Base-by-base conservation (phyloP, 192 early-diverging fungal species). In the Mortierella antarctica region DNA sequence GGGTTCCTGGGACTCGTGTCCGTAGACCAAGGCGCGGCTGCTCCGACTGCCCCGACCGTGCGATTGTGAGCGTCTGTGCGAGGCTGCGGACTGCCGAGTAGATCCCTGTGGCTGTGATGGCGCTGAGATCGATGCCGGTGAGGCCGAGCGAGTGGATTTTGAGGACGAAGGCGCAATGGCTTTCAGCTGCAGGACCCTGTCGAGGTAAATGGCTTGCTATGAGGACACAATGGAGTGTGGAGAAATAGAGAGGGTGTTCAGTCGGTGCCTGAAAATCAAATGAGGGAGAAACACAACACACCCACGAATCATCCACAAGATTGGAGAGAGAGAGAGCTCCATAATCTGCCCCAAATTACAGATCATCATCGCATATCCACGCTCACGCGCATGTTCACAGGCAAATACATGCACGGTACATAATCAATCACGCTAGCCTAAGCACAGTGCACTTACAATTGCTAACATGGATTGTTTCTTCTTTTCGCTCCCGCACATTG, bases 381-480 rank as follows among this genome's bases (percentile, higher is more conserved):
- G 31, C 31, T 31, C 31, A 31, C 31, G 31, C 31, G 31, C 31
- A 31, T 31, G 31, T 31, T 31, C 31, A 31, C 31, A 31, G 31
- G 31, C 31, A 1, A 31, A 3, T 31, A 3, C 31, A 31, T 31
- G 31, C 31, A 31, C 31, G 3, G 31, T 31, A 31, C 31, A 51
- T 51, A 17, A 11, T 51, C 50, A 51, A 51, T 15, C 13, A 51
- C 50, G 11, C 17, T 17, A 1, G 11, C 50, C 50, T 17, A 51
- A 51, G 11, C 10, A 15, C 12, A 42, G 6, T 42, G 11, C 12
- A 71, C 77, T 67, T 80, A 80, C 77, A 39, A 80, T 80, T 2
- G 77, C 70, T 23, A 80, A 58, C 77, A 80, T 80, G 15, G 77
- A 80, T 44, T 80, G 69, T 55, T 80, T 80, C 70, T 80, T 80